Evolutionary conservation across 83 land plant genomes (phyloP).

Genomic region (Picea engelmannii): DNA sequence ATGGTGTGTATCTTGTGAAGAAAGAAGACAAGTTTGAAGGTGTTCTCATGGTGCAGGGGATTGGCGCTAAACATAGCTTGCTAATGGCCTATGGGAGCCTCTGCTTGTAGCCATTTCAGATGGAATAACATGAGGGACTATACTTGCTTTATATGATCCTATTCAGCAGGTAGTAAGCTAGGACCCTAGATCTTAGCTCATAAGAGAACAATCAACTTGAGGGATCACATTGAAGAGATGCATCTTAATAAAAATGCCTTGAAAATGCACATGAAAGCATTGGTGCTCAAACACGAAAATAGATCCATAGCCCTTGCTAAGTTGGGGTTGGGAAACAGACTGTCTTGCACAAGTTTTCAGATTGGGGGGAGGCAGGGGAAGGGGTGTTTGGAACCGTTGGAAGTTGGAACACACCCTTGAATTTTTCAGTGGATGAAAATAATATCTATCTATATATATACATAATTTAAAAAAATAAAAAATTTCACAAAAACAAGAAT

Average conservation of each 20-base stretch:
- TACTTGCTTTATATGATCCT: neutral
- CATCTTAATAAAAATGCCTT: neutral
- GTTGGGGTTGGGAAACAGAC: too few relatives aligned
- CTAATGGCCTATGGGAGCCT: neutral
- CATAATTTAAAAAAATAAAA: too few relatives aligned
- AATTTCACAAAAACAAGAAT: too few relatives aligned
- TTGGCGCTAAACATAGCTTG: neutral
- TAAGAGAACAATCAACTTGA: neutral
- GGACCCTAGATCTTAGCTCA: neutral
- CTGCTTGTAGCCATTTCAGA: neutral
- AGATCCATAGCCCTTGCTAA: too few relatives aligned
- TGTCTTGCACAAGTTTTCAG: too few relatives aligned
- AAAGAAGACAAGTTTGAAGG: neutral
- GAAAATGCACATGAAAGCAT: neutral
- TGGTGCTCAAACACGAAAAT: too few relatives aligned
- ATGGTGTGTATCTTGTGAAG: neutral
- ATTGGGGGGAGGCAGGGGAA: too few relatives aligned
- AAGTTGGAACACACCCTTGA: too few relatives aligned
- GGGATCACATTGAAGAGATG: neutral
- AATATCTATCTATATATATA: too few relatives aligned
- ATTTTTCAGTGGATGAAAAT: too few relatives aligned
- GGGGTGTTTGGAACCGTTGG: too few relatives aligned
- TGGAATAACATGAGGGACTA: neutral
- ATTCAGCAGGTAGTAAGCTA: neutral
- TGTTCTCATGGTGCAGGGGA: neutral